A percentile compares a stretch with the other conserved stretches of the same genome.
Conservation (phyloP, 805 yeast genomes). For the Diddensiella transvaalensis region DNA sequence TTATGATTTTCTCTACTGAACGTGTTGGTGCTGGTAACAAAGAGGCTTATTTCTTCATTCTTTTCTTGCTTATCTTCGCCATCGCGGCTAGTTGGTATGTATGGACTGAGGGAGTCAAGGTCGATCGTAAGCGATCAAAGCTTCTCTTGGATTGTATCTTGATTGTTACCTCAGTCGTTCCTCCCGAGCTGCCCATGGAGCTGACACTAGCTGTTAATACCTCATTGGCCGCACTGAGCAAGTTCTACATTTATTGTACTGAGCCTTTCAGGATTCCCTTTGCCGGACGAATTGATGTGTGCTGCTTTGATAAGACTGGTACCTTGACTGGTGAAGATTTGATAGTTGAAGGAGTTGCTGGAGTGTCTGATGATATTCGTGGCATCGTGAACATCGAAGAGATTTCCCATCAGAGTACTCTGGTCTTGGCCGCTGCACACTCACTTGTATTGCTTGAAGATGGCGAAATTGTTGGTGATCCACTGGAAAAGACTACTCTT, state of each 20-base stretch:
- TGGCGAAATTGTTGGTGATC: slow-evolving; percentile 98
- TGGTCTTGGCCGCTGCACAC: slow-evolving; percentile 90
- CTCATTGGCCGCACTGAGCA: slow-evolving; percentile 81
- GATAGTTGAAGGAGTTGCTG: slow-evolving; percentile 94
- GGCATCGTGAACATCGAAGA: slow-evolving; percentile 53
- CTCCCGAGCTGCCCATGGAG: slow-evolving; percentile 99
- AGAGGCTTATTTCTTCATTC: slow-evolving; percentile 89
- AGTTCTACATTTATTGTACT: slow-evolving; percentile 89
- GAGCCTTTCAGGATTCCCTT: slow-evolving; percentile 97
- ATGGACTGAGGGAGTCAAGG: slow-evolving; percentile 94
- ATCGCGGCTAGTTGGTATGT: slow-evolving; percentile 96
- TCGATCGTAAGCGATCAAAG: slow-evolving; percentile 94
- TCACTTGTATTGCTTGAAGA: slow-evolving; percentile 92
- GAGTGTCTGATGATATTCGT: slow-evolving; percentile 55
- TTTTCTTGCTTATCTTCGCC: slow-evolving; percentile 86
- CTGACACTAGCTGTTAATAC: slow-evolving; percentile 96
- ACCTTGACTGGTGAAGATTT: slow-evolving; percentile 96
- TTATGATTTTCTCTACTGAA: slow-evolving; percentile 95
- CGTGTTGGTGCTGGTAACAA: slow-evolving; percentile 93
- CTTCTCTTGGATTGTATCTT: slow-evolving; percentile 92
- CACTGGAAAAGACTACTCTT: slow-evolving; percentile 97
- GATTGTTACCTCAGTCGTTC: slow-evolving; percentile 95
- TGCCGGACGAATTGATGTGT: slow-evolving; percentile 97
- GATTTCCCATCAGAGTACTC: slow-evolving; percentile 65
- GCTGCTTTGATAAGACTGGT: slow-evolving; percentile 98